phyloP scores from a whole-genome alignment of 352 stramenopile species.

The Pythium utonaiense region DNA sequence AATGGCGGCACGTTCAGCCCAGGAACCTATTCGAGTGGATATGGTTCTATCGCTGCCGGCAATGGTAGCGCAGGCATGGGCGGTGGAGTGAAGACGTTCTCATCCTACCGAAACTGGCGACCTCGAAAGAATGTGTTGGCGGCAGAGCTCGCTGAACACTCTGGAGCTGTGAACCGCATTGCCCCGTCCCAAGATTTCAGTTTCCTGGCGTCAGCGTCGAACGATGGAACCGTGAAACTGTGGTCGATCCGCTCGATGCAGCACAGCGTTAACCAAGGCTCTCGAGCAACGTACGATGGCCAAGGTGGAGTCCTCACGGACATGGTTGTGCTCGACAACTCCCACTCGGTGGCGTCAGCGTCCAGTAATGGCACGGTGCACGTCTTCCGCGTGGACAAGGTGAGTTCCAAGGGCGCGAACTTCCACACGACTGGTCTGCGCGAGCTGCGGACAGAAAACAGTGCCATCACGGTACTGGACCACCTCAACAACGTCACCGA shows the following conservation, averaged over 20 bases:
- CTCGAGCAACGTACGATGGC: slow-evolving; percentile 90
- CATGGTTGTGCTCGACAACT: slow-evolving; percentile 95
- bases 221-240: slow-evolving; percentile 95
- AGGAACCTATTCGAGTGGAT: slow-evolving; percentile 8
- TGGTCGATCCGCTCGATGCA: slow-evolving; percentile 93
- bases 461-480: slow-evolving; percentile 93
- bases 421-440: slow-evolving; percentile 69
- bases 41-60: slow-evolving; percentile 2
- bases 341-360: slow-evolving; percentile 92
- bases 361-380: slow-evolving; percentile 91
- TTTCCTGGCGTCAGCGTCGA: slow-evolving; percentile 95
- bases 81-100: slow-evolving; percentile 33
- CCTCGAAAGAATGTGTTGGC: slow-evolving; percentile 82
- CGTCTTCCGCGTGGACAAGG: slow-evolving; percentile 95
- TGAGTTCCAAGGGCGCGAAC: slow-evolving; percentile 62
- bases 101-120: slow-evolving; percentile 72
- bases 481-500: slow-evolving; percentile 95
- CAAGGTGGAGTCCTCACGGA: slow-evolving; percentile 92
- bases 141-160: slow-evolving; percentile 90
- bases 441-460: slow-evolving; percentile 77
- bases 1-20: not conserved
- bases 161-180: slow-evolving; percentile 90
- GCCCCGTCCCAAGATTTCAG: slow-evolving; percentile 93
- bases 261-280: slow-evolving; percentile 92
- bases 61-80: slow-evolving; percentile 27